A percentile compares a stretch with the other conserved stretches of the same genome.
These are phyloP conservation scores for Poa pratensis DNA, from an alignment of 176 grass and related monocot species.

Conservation along the genomic window DNA sequence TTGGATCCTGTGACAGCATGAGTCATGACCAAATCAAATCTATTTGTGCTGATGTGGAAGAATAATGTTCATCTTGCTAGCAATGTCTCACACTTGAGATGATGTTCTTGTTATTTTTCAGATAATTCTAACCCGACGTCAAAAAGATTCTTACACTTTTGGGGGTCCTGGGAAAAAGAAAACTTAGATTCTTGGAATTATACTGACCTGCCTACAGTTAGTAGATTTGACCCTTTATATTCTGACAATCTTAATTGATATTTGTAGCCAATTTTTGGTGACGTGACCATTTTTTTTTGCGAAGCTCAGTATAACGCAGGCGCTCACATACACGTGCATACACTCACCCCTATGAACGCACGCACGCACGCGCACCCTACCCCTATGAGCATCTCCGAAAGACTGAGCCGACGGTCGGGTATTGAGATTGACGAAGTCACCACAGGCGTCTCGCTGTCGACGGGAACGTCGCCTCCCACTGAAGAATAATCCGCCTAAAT, in stretches of 20 bases:
- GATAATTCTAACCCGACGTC: neutral
- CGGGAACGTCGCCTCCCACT: too few relatives aligned
- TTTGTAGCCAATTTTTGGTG: neutral
- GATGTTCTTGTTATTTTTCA: neutral
- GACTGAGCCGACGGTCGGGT: too few relatives aligned
- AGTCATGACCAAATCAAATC: conserved; percentile 47
- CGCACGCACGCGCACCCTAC: too few relatives aligned
- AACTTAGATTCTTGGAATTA: neutral
- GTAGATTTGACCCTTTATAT: neutral
- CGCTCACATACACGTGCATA: too few relatives aligned
- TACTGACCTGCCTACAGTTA: neutral
- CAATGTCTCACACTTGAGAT: neutral
- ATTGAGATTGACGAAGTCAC: too few relatives aligned
- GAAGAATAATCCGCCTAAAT: too few relatives aligned
- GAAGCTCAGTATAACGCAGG: too few relatives aligned
- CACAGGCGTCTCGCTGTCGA: too few relatives aligned
- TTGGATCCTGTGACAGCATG: conserved; percentile 23
- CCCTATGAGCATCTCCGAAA: too few relatives aligned
- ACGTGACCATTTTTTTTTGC: too few relatives aligned
- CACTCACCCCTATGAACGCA: too few relatives aligned
- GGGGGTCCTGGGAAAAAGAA: neutral
- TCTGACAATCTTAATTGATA: neutral
- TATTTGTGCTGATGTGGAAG: conserved; percentile 41
- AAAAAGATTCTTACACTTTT: neutral
- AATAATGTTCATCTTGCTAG: conserved; percentile 34